Evolutionary conservation across 2,329 filamentous ascomycete species (phyloP), one percentile per base, ranked within the genome.

Genomic region (Colletotrichum sp.): DNA sequence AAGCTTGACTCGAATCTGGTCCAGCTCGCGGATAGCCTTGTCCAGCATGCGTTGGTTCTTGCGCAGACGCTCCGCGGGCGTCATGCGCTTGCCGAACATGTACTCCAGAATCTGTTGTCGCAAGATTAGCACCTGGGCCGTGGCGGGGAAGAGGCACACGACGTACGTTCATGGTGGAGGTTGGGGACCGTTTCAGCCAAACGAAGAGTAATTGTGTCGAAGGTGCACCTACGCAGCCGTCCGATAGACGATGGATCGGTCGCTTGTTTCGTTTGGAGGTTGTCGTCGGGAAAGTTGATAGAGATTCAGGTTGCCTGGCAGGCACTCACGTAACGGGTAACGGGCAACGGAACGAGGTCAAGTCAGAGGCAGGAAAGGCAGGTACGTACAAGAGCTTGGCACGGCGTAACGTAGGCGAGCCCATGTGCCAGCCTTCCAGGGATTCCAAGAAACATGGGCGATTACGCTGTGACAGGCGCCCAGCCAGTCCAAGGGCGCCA

Each of bases 21-120:
- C 97, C 69, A 99, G 92, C 85, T 99, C 97, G 80, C 97, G 93
- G 82, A 99, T 97, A 13, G 97, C 98, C 89, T 98, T 98, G 87
- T 99, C 97, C 78, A 99, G 93, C 80, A 97, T 96, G 81, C 97
- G 93, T 88, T 99, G 97, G 86, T 99, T 98, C 90, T 96, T 96
- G 85, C 95, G 93, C 85, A 96, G 89, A 85, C 95, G 94, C 90
- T 97, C 95, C 28, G 96, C 95, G 6, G 97, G 96, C 89, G 97
- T 99, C 92, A 99, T 98, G 86, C 97, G 97, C 92, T 98, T 99
- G 80, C 97, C 97, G 84, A 99, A 99, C 52, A 96, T 96, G 96
- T 97, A 99, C 92, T 99, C 97, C 78, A 99, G 92, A 84, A 99
- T 95, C 95, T 98, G 81, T 52, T n/a, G 32, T 18, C 62, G 57